Conservation (phyloP, 192 early-diverging fungal species). For the Gaertneriomyces semiglobifer region DNA sequence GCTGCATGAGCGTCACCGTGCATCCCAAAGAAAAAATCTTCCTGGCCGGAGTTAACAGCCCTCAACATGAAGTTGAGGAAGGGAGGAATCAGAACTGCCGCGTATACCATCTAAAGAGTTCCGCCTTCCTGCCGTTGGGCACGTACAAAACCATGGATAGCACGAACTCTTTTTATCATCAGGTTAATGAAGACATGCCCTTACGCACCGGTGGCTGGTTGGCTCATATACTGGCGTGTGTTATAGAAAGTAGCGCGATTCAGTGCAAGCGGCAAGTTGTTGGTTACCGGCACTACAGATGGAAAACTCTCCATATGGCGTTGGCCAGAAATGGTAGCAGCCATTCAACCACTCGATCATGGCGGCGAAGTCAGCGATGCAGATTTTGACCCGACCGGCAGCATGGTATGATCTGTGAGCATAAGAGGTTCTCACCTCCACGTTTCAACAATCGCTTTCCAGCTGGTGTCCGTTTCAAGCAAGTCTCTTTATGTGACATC, state of each 20-base stretch:
- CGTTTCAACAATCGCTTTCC: slow-evolving; percentile 3
- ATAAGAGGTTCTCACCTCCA: background rate
- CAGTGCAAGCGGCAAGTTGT: slow-evolving; percentile 59
- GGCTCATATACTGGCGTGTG: background rate
- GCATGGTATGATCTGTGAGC: slow-evolving; percentile 21
- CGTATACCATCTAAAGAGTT: slow-evolving; percentile 60
- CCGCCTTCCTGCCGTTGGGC: slow-evolving; percentile 38
- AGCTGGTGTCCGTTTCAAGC: slow-evolving; percentile 49
- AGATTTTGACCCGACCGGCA: slow-evolving; percentile 54
- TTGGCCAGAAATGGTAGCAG: slow-evolving; percentile 58
- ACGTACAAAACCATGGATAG: slow-evolving; percentile 49
- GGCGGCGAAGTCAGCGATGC: slow-evolving; percentile 66
- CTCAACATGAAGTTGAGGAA: slow-evolving; percentile 53
- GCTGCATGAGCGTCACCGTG: slow-evolving; percentile 73
- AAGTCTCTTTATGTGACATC: slow-evolving; percentile 21
- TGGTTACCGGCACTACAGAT: slow-evolving; percentile 69
- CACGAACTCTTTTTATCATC: slow-evolving; percentile 51
- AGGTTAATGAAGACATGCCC: slow-evolving; percentile 35
- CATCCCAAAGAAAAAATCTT: slow-evolving; percentile 69
- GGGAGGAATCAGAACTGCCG: slow-evolving; percentile 80
- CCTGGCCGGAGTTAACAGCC: slow-evolving; percentile 71
- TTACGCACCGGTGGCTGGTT: no score
- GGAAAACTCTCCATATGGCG: slow-evolving; percentile 57
- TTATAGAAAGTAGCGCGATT: slow-evolving; percentile 50
- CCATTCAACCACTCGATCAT: slow-evolving; percentile 49